Conservation (phyloP, 768 basidiomycete species). For the Russula abietina region DNA sequence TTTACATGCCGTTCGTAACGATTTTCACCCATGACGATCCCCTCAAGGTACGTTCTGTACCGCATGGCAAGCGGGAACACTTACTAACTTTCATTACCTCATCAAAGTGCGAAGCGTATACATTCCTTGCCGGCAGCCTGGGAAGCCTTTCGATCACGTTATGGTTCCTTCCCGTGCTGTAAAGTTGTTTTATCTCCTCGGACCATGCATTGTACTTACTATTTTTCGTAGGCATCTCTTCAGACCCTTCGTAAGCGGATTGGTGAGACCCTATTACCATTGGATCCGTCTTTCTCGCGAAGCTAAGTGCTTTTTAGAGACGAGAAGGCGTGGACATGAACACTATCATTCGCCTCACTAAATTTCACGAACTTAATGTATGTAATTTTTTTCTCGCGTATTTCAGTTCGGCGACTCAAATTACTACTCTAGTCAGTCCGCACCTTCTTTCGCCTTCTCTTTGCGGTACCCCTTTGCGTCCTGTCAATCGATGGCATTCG, state of each 20-base stretch:
- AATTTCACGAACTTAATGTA: slow-evolving; percentile 80
- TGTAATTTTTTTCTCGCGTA: slow-evolving; percentile 27
- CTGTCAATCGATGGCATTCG: slow-evolving; percentile 65
- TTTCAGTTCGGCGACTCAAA: background rate
- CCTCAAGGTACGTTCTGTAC: slow-evolving; percentile 41
- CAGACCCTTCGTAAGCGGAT: slow-evolving; percentile 52
- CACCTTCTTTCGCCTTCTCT: slow-evolving; percentile 66
- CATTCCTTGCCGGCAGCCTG: slow-evolving; percentile 61
- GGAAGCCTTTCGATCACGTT: slow-evolving; percentile 66
- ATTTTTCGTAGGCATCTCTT: slow-evolving; percentile 48
- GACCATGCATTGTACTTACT: slow-evolving; percentile 7
- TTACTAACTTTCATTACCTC: background rate
- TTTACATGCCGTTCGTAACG: slow-evolving; percentile 67
- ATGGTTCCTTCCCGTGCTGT: slow-evolving; percentile 72
- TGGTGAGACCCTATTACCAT: slow-evolving; percentile 40
- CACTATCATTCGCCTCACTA: slow-evolving; percentile 67
- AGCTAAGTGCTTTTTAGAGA: slow-evolving; percentile 36
- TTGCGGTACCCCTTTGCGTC: slow-evolving; percentile 57
- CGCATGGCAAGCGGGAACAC: background rate
- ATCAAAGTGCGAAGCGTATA: slow-evolving; percentile 61
- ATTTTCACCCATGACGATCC: slow-evolving; percentile 55
- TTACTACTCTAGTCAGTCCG: slow-evolving; percentile 50
- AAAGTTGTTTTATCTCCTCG: slow-evolving; percentile 16
- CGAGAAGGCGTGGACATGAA: slow-evolving; percentile 54
- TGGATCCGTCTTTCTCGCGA: background rate